Percentiles rank a stretch among this genome's conserved stretches.
Conservation (phyloP, 306 rosid species). For the Malus sylvestris region DNA sequence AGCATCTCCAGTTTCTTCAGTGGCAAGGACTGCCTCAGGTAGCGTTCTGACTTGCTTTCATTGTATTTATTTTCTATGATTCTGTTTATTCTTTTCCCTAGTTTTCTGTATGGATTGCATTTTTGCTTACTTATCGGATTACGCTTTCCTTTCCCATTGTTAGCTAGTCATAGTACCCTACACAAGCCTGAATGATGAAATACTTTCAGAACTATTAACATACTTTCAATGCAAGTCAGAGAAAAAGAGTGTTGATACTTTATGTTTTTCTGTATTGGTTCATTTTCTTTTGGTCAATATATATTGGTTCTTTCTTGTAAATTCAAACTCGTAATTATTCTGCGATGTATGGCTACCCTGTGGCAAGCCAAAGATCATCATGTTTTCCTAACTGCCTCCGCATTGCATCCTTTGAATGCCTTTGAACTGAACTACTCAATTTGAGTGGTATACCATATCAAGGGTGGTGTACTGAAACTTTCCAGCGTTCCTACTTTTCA, state of each 20-base stretch:
- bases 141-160: neutral
- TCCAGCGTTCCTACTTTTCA: slow-evolving; percentile 5
- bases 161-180: too few species aligned
- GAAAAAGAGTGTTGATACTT: neutral
- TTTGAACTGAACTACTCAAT: neutral
- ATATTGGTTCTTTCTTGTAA: neutral
- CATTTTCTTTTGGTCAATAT: neutral
- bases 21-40: slow-evolving; percentile 89
- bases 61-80: neutral
- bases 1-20: slow-evolving; percentile 60
- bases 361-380: neutral
- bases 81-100: neutral
- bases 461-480: neutral
- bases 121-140: neutral
- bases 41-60: slow-evolving; percentile 10
- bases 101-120: neutral
- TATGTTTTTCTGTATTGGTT: neutral
- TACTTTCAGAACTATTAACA: too few species aligned
- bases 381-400: neutral
- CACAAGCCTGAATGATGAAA: too few species aligned
- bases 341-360: neutral
- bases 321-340: neutral
- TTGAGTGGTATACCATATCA: neutral
- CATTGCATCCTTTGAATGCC: neutral
- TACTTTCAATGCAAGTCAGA: too few species aligned